Evolutionary conservation across 352 stramenopile species (phyloP).

Genomic region (Globisporangium nagaii): DNA sequence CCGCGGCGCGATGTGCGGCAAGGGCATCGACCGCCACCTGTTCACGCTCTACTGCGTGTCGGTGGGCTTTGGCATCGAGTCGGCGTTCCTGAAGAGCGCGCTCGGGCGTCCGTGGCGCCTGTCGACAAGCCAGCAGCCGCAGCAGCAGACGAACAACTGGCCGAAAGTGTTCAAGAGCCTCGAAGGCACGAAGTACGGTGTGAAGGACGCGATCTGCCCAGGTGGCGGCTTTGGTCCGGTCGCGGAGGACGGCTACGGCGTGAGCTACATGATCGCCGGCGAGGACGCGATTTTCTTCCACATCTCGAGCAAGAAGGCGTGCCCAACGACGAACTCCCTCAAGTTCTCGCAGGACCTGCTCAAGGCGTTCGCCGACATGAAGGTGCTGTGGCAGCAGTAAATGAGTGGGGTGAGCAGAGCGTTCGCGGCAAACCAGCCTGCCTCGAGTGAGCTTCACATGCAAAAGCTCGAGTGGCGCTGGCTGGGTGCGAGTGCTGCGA

Average conservation of each 20-base stretch:
- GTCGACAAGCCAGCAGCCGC: conserved; percentile 87
- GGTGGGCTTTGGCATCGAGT: conserved; percentile 82
- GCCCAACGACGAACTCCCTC: conserved; percentile 63
- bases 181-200: conserved; percentile 40
- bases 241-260: conserved; percentile 86
- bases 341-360: conserved; percentile 76
- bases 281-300: conserved; percentile 90
- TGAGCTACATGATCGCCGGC: conserved; percentile 89
- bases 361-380: conserved; percentile 80
- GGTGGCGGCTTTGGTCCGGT: conserved; percentile 88
- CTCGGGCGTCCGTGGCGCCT: conserved; percentile 81
- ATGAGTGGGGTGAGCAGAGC: not conserved
- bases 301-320: conserved; percentile 86
- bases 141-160: conserved; percentile 86
- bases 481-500: not conserved
- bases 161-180: conserved; percentile 62
- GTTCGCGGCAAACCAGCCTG: not conserved
- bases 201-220: conserved; percentile 61
- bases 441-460: not conserved
- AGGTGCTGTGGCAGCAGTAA: conserved; percentile 36
- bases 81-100: conserved; percentile 84
- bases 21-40: conserved; percentile 94
- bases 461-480: too few relatives aligned
- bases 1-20: conserved; percentile 82
- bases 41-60: conserved; percentile 93